Base-by-base conservation (phyloP, 2,329 filamentous ascomycete genomes). In the Zymoseptoria brevis region DNA sequence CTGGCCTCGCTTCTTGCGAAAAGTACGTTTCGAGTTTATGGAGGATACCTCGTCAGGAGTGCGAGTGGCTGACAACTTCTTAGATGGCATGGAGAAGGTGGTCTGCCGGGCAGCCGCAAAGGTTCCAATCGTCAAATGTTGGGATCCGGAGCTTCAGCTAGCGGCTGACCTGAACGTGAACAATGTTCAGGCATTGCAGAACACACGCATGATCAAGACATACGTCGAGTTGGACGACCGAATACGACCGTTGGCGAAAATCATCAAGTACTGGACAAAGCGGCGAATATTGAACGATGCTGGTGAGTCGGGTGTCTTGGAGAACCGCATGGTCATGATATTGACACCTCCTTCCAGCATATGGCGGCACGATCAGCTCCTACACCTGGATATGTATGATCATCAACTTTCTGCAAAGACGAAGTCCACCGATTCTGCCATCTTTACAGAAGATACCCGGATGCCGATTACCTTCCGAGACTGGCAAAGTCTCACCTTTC, bases 361-460 rank as follows among this genome's bases (percentile, higher is more conserved):
- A 91, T 72, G 92, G 94, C 63, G 92, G 90, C 59, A 99, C 94
- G 6, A 81, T 99, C 61, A 97, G 93, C 75, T 99, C 94, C 19
- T 99, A 99, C 72, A 96, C 94, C 21, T 99, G 94, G 94, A 97
- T 97, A 72, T 99, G 94, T 75, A 85, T 99, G 81, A 96, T 97
- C 66, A 88, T 99, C 72, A 95, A 91, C 67, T 99, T 97, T 71
- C 81, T 99, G 24, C 94, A 99, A 75, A 88, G 90, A 55, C 86
- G 91, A 68, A 82, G 87, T 60, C 89, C 90, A 16, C 89, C 93
- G 0, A 84, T 99, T 57, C 76, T 99, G 21, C 94, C 94, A 3
- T 85, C 89, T 16, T 80, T 99, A 35, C 94, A 97, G 72, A 87
- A 91, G 69, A 81, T 84, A 21, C 80, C 83, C 4, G 81, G 87